A percentile compares a stretch with the other conserved stretches of the same genome.
phyloP scores from a whole-genome alignment of 192 early-diverging fungal genomes.

The Backusella australiensis region DNA sequence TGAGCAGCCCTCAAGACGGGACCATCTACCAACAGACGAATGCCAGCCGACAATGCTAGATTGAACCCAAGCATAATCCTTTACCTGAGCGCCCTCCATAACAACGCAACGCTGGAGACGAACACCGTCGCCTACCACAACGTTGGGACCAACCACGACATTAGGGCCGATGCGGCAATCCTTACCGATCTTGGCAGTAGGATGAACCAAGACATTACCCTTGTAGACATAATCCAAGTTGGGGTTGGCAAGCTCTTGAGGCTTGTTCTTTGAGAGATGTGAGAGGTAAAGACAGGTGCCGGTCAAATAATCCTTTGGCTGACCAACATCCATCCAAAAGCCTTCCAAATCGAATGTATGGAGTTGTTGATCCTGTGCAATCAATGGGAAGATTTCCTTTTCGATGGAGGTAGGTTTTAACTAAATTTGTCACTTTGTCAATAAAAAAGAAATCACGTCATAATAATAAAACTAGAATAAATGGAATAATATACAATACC shows the following conservation, averaged over 20 bases:
- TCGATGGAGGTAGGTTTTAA: slow-evolving; percentile 97
- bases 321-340: slow-evolving; percentile 99
- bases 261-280: slow-evolving; percentile 75
- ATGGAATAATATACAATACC: slow-evolving; percentile 30
- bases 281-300: slow-evolving; percentile 93
- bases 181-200: slow-evolving; percentile 91
- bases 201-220: slow-evolving; percentile 94
- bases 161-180: slow-evolving; percentile 98
- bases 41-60: slow-evolving; percentile 95
- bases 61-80: slow-evolving; percentile 90
- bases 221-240: slow-evolving; percentile 66
- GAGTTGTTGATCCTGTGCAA: slow-evolving; percentile 85
- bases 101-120: slow-evolving; percentile 87
- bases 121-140: slow-evolving; percentile 92
- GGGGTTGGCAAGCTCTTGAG: slow-evolving; percentile 67
- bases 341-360: slow-evolving; percentile 93
- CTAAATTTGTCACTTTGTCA: slow-evolving; percentile 31
- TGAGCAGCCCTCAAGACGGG: slow-evolving; percentile 90
- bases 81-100: slow-evolving; percentile 79
- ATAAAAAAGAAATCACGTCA: background rate
- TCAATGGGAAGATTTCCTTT: slow-evolving; percentile 94
- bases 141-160: slow-evolving; percentile 92
- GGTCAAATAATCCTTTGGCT: slow-evolving; percentile 97
- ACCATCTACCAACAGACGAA: slow-evolving; percentile 94
- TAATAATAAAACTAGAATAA: background rate